Conservation (phyloP, 1,284 basidiomycete species). For the Amylostereum areolatum region DNA sequence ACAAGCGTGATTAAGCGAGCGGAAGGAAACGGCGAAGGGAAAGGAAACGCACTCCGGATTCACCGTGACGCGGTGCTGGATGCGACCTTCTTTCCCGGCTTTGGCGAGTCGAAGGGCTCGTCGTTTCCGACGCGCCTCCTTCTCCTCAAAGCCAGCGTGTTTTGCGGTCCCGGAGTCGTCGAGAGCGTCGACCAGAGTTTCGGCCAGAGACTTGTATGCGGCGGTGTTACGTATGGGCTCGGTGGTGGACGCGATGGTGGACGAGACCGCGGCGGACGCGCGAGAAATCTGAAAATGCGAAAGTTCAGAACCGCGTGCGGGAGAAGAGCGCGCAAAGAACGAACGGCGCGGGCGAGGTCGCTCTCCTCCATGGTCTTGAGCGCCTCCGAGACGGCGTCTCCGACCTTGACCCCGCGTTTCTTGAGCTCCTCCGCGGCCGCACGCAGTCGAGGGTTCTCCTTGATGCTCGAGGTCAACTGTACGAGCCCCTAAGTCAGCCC, state of each 20-base stretch:
- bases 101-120: conserved; percentile 75
- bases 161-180: conserved; percentile 91
- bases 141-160: conserved; percentile 92
- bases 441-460: conserved; percentile 90
- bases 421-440: conserved; percentile 89
- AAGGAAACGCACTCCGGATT: conserved; percentile 68
- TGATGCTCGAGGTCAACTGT: conserved; percentile 88
- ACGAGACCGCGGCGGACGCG: conserved; percentile 75
- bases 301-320: neutral
- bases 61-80: conserved; percentile 46
- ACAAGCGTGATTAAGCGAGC: conserved; percentile 1
- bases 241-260: conserved; percentile 76
- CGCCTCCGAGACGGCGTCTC: conserved; percentile 89
- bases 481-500: conserved; percentile 4
- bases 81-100: conserved; percentile 65
- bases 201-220: conserved; percentile 89
- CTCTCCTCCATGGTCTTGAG: conserved; percentile 92
- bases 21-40: conserved; percentile 1
- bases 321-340: conserved; percentile 18
- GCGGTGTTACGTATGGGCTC: conserved; percentile 93
- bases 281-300: conserved; percentile 55
- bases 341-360: conserved; percentile 80
- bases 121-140: conserved; percentile 75
- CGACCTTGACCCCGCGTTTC: conserved; percentile 86
- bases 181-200: conserved; percentile 87